phyloP scores from a whole-genome alignment of 129 eudicot species.

The Pulicaria dysenterica region DNA sequence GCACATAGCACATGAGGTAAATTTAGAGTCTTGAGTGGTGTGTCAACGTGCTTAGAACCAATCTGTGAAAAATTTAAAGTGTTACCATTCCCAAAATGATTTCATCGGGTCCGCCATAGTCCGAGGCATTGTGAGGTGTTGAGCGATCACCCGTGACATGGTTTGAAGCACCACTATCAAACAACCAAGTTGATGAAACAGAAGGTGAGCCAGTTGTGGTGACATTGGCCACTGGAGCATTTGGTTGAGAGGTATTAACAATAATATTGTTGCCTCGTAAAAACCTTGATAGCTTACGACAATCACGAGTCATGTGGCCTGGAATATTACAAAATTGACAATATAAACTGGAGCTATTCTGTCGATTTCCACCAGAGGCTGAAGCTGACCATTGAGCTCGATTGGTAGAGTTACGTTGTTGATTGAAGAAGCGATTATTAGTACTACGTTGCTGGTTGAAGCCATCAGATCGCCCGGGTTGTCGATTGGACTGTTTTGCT shows the following conservation, averaged over 20 bases:
- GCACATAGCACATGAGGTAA: constrained; percentile 3
- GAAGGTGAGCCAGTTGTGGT: not conserved
- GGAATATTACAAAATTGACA: not conserved
- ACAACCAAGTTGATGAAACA: not conserved
- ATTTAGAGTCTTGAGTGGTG: not conserved
- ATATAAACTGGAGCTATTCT: not conserved
- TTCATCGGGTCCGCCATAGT: not conserved
- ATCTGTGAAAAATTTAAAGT: not conserved
- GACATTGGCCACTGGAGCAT: not conserved
- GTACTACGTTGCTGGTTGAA: constrained; percentile 1
- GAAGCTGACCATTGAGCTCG: not conserved
- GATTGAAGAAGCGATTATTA: not conserved
- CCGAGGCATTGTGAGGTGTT: not conserved
- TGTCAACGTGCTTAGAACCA: not conserved
- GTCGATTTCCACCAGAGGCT: not conserved
- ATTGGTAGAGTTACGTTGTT: not conserved
- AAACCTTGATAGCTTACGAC: not conserved
- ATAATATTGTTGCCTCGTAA: not conserved
- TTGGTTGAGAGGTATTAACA: not conserved
- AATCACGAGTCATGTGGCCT: not conserved
- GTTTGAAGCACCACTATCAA: not conserved
- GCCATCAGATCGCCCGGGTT: not conserved
- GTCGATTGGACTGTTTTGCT: not conserved
- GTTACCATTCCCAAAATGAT: not conserved
- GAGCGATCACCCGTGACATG: not conserved